These are phyloP conservation scores for Aspergillus udagawae DNA, from an alignment of 2,329 filamentous ascomycete species.

Conservation along the genomic window DNA sequence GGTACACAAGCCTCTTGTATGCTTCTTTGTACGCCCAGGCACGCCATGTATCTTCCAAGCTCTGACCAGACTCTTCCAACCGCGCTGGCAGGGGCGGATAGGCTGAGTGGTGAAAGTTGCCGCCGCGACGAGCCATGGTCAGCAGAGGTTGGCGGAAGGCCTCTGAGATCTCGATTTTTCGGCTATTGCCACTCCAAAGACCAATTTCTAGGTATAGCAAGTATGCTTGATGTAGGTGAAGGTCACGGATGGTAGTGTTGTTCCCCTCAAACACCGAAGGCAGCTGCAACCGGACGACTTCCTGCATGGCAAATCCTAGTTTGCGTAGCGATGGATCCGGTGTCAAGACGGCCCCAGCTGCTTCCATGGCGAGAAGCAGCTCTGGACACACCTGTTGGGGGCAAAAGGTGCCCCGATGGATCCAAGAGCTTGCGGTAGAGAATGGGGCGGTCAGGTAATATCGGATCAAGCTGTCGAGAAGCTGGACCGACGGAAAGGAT, in stretches of 20 bases:
- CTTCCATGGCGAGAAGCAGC: constrained; percentile 32
- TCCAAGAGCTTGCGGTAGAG: neutral
- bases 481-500: too few species aligned
- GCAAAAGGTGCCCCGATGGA: constrained; percentile 31
- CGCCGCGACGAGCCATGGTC: constrained; percentile 36
- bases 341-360: constrained; percentile 33
- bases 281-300: constrained; percentile 25
- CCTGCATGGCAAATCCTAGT: constrained; percentile 38
- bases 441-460: too few species aligned
- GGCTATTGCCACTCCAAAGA: constrained; percentile 36
- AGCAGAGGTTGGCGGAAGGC: constrained; percentile 34
- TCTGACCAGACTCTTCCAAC: too few species aligned
- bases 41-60: too few species aligned
- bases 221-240: constrained; percentile 32
- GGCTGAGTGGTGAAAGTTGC: constrained; percentile 25
- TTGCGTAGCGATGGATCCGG: constrained; percentile 30
- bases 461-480: too few species aligned
- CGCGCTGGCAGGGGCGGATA: too few species aligned
- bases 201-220: constrained; percentile 32
- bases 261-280: constrained; percentile 29
- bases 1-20: neutral
- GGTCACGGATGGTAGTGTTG: constrained; percentile 28
- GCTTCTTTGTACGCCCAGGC: constrained; percentile 6
- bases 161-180: constrained; percentile 41
- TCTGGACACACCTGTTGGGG: constrained; percentile 29